A percentile compares a stretch with the other conserved stretches of the same genome.
These are phyloP conservation scores for Microthyrium microscopicum DNA, from an alignment of 2,329 filamentous ascomycete genomes.

Conservation along the genomic window DNA sequence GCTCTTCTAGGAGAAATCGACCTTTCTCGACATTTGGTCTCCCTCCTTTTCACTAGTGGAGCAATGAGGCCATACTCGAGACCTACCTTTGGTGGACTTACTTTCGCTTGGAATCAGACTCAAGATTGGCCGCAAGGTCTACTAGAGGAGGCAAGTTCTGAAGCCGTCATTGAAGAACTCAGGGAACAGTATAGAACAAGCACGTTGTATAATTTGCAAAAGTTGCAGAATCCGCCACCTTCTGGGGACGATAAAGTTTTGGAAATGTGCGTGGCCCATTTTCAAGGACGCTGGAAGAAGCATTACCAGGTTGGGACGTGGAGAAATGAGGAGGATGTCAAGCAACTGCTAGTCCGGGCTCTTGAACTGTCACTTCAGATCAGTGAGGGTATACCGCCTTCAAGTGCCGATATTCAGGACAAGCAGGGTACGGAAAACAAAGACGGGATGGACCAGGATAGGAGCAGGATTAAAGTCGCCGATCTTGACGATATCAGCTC, in stretches of 20 bases:
- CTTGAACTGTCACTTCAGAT: background rate
- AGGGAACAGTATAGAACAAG: background rate
- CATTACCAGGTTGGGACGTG: too few relatives aligned
- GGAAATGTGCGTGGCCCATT: too few relatives aligned
- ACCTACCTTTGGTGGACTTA: too few relatives aligned
- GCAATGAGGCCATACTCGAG: too few relatives aligned
- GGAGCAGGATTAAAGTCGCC: background rate
- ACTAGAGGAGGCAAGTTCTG: background rate
- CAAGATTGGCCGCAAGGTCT: background rate
- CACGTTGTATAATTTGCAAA: background rate
- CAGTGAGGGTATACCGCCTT: too few relatives aligned
- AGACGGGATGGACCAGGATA: background rate
- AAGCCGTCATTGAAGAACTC: background rate
- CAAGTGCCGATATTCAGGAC: too few relatives aligned
- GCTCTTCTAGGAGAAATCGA: background rate
- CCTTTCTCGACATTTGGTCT: background rate
- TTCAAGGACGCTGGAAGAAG: too few relatives aligned
- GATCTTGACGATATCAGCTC: background rate
- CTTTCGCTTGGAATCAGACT: background rate
- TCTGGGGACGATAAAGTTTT: too few relatives aligned
- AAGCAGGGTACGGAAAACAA: background rate
- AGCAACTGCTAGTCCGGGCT: background rate
- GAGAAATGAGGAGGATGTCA: background rate
- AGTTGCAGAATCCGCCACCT: background rate
- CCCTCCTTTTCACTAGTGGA: background rate